phyloP scores from a whole-genome alignment of 2,329 filamentous ascomycete genomes.

The Hypoxylon sp. region DNA sequence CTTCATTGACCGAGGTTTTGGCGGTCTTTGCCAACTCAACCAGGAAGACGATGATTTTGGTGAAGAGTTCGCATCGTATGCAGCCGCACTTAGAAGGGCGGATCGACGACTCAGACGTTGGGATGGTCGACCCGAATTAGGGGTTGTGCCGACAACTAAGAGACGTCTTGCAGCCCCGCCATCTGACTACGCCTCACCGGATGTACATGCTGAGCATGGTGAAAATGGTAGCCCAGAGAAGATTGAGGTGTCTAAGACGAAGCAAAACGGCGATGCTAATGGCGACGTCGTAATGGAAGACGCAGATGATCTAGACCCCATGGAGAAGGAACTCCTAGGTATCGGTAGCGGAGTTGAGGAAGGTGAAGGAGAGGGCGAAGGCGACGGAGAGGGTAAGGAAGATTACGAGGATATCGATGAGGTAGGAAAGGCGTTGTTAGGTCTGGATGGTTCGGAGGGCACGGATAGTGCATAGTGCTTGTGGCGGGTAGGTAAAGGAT shows the following conservation, averaged over 20 bases:
- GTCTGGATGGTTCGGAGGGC: conserved; percentile 53
- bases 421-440: conserved; percentile 54
- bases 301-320: conserved; percentile 68
- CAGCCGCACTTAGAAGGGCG: conserved; percentile 74
- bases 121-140: conserved; percentile 66
- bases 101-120: conserved; percentile 78
- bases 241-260: conserved; percentile 49
- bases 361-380: conserved; percentile 60
- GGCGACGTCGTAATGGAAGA: conserved; percentile 63
- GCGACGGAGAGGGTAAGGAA: conserved; percentile 64
- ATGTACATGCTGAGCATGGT: conserved; percentile 51
- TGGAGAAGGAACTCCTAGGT: conserved; percentile 66
- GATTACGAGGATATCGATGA: conserved; percentile 60
- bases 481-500: conserved; percentile 9
- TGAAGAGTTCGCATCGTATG: conserved; percentile 78
- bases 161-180: conserved; percentile 49
- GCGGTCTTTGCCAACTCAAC: conserved; percentile 74
- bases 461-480: conserved; percentile 48
- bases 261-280: conserved; percentile 56
- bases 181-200: conserved; percentile 47
- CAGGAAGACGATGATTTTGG: conserved; percentile 81
- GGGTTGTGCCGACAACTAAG: conserved; percentile 65
- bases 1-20: conserved; percentile 71
- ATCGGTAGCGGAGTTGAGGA: conserved; percentile 63
- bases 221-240: conserved; percentile 54